Evolutionary conservation across 2,329 filamentous ascomycete species (phyloP), one percentile per base, ranked within the genome.

Genomic region (Colletotrichum brevisporum): DNA sequence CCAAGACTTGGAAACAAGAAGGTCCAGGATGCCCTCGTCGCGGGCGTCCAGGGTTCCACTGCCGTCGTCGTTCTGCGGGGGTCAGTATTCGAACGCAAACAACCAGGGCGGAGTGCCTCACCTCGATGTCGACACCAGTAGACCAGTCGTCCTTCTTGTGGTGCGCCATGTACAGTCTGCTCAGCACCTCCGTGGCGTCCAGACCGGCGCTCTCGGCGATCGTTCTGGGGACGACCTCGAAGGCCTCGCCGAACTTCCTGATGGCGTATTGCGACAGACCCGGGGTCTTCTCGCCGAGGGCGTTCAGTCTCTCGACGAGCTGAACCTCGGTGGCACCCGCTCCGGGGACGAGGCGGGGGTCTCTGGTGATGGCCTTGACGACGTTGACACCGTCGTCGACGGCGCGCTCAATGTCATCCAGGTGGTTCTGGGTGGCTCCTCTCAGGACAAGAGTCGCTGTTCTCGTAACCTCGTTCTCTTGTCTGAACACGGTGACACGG

Each of bases 331-430:
- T 94, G 55, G 96, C 95, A 76, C 96, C 97, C 36, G 96, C 96
- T 73, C 96, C 96, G 45, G 96, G 94, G 0, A 99, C 95, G 67
- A 99, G 87, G 72, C 95, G 89, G 6, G 95, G 86, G 79, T 99
- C 97, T 79, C 93, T 93, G 71, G 96, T 98, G 80, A 99, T 97
- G 73, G 96, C 96, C 86, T 99, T 99, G 81, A 99, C 93, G 60
- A 97, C 97, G 78, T 98, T 99, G 80, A 99, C 96, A 73, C 96
- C 96, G 75, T 99, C 96, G 76, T 99, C 96, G 65, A 99, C 95
- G 58, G 96, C 96, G 72, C 96, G 92, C 87, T 99, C 96, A 43
- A 99, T 89, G 76, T 99, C 96, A 77, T 99, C 96, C 26, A 99
- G 90, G 81, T 98, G 94, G 85, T 99, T 99, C 83, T 98, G 95